phyloP scores from a whole-genome alignment of 352 stramenopile genomes.

The Phytophthora fragariaefolia region DNA sequence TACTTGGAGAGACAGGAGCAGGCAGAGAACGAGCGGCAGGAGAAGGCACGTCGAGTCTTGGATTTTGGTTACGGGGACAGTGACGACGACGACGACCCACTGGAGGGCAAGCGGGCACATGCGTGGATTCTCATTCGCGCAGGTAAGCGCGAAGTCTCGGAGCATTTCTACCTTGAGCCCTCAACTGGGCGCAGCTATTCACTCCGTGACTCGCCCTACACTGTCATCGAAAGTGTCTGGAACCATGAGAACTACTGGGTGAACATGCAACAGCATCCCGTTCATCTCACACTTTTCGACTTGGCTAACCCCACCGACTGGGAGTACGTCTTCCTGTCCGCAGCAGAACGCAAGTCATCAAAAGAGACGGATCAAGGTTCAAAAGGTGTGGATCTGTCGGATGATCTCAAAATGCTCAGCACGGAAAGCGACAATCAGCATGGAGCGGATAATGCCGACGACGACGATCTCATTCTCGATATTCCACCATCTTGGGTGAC shows the following conservation, averaged over 20 bases:
- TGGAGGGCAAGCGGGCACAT: slow-evolving; percentile 83
- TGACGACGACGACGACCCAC: slow-evolving; percentile 73
- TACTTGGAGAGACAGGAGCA: slow-evolving; percentile 65
- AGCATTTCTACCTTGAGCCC: slow-evolving; percentile 93
- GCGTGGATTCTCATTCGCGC: slow-evolving; percentile 93
- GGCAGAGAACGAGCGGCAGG: slow-evolving; percentile 46
- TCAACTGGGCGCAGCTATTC: slow-evolving; percentile 91
- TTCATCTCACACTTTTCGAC: slow-evolving; percentile 82
- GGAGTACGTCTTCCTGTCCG: slow-evolving; percentile 93
- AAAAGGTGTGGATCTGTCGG: slow-evolving; percentile 61
- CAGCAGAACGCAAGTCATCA: slow-evolving; percentile 62
- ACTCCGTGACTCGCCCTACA: slow-evolving; percentile 84
- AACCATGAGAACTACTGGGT: slow-evolving; percentile 97
- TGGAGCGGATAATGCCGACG: slow-evolving; percentile 50
- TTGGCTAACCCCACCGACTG: slow-evolving; percentile 87
- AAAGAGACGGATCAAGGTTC: slow-evolving; percentile 53
- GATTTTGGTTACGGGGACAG: slow-evolving; percentile 68
- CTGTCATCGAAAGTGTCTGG: slow-evolving; percentile 89
- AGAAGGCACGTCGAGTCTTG: slow-evolving; percentile 46
- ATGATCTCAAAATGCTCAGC: slow-evolving; percentile 65
- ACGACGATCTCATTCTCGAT: slow-evolving; percentile 81
- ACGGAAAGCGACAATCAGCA: slow-evolving; percentile 64
- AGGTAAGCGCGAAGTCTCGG: slow-evolving; percentile 87
- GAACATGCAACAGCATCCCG: slow-evolving; percentile 91
- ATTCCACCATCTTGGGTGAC: slow-evolving; percentile 87